Evolutionary conservation across 2,329 filamentous ascomycete species (phyloP).

Genomic region (Beauveria australis): DNA sequence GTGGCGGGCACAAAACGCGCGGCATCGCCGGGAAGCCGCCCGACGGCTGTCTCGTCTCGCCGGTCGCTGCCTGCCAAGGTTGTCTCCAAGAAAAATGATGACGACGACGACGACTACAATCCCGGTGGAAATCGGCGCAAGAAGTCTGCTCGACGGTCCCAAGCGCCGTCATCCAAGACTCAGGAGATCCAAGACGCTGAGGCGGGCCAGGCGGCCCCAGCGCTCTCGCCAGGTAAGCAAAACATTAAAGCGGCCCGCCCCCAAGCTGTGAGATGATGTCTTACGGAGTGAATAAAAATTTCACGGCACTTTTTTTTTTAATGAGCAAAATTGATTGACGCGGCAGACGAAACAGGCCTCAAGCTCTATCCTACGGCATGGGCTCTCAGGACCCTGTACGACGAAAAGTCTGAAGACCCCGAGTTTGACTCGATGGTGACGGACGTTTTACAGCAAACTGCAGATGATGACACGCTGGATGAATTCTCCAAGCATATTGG

Average conservation of each 20-base stretch:
- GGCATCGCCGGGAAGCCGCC: conserved; percentile 8
- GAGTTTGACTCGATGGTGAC: conserved; percentile 49
- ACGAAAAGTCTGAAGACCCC: conserved; percentile 44
- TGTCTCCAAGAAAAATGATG: conserved; percentile 25
- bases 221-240: conserved; percentile 9
- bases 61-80: conserved; percentile 16
- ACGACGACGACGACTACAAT: conserved; percentile 37
- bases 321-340: conserved; percentile 45
- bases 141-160: conserved; percentile 13
- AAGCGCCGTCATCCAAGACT: conserved; percentile 8
- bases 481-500: conserved; percentile 44
- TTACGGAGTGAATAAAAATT: not conserved
- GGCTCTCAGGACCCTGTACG: conserved; percentile 52
- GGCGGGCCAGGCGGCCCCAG: conserved; percentile 1
- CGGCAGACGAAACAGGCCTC: conserved; percentile 51
- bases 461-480: conserved; percentile 41
- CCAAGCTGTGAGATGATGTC: not conserved
- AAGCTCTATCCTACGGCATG: conserved; percentile 52
- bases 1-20: conserved; percentile 8
- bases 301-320: not conserved
- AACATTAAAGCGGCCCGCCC: not conserved
- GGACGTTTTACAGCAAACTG: conserved; percentile 49
- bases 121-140: conserved; percentile 28
- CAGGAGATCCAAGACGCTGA: conserved; percentile 13
- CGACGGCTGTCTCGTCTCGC: conserved; percentile 16